phyloP scores from a whole-genome alignment of 1,139 yeast species.

The Candida sp. region DNA sequence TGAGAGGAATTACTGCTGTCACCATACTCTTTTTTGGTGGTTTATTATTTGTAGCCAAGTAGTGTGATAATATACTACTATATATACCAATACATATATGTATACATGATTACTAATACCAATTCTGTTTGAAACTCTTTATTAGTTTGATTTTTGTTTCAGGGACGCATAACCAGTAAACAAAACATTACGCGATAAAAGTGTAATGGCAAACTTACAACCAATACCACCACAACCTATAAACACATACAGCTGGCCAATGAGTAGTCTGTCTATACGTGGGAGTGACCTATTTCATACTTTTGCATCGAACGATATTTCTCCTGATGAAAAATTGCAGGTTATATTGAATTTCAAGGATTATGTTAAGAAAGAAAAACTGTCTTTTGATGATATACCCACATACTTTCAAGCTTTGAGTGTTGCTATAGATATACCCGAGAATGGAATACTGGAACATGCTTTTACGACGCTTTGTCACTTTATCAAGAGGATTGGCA shows the following conservation, averaged over 20 bases:
- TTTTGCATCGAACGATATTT: constrained; percentile 16
- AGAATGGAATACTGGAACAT: constrained; percentile 37
- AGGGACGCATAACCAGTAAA: background rate
- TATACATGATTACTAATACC: too few relatives aligned
- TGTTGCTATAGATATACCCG: constrained; percentile 40
- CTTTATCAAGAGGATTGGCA: constrained; percentile 68
- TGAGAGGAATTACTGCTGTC: constrained; percentile 12
- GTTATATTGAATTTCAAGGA: constrained; percentile 55
- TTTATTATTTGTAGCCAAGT: constrained; percentile 18
- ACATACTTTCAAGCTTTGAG: constrained; percentile 57
- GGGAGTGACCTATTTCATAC: constrained; percentile 19
- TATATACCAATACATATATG: too few relatives aligned
- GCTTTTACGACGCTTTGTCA: constrained; percentile 74
- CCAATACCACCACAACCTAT: background rate
- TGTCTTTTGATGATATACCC: constrained; percentile 51
- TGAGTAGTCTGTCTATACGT: background rate
- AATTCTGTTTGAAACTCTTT: background rate
- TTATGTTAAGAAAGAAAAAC: constrained; percentile 65
- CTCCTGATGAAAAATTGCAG: constrained; percentile 26
- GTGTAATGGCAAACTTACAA: background rate
- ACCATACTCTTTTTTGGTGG: constrained; percentile 15
- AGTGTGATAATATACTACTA: background rate
- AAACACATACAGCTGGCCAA: background rate
- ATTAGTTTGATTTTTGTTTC: background rate
- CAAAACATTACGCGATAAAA: background rate